phyloP scores from a whole-genome alignment of 768 basidiomycete genomes.

The Podaxis rugospora region DNA sequence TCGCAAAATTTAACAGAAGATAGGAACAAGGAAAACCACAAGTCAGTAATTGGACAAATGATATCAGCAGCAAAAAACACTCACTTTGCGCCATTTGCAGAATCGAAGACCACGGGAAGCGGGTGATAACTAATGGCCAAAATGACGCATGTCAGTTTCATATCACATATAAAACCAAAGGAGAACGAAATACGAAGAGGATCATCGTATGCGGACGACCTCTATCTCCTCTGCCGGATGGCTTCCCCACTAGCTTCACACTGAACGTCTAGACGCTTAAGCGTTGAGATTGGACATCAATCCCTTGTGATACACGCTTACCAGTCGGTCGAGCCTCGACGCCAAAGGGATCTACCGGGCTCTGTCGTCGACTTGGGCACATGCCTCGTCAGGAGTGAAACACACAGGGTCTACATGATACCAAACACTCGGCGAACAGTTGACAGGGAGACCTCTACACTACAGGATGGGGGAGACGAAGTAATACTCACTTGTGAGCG shows the following conservation, averaged over 20 bases:
- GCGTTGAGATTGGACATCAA: not conserved
- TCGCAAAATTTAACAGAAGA: not conserved
- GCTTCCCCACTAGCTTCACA: not conserved
- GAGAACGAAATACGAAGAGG: conserved; percentile 19
- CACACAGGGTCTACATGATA: not conserved
- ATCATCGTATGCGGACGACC: conserved; percentile 8
- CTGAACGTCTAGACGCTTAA: conserved; percentile 3
- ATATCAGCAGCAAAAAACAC: conserved; percentile 37
- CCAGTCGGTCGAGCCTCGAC: conserved; percentile 6
- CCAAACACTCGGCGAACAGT: not conserved
- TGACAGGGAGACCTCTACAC: not conserved
- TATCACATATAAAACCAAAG: conserved; percentile 16
- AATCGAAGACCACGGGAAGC: conserved; percentile 90
- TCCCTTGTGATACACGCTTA: not conserved
- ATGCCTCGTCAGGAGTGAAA: not conserved
- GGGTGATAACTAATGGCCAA: conserved; percentile 84
- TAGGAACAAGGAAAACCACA: conserved; percentile 11
- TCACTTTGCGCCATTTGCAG: conserved; percentile 85
- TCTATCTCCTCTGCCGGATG: not conserved
- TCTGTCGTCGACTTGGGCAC: conserved; percentile 3
- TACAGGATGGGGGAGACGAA: not conserved
- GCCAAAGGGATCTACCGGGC: not conserved
- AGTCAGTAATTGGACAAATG: conserved; percentile 5
- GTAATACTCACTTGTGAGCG: conserved; percentile 78
- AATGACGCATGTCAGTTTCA: conserved; percentile 36